These are phyloP conservation scores for Mycena olivaceomarginata DNA, from an alignment of 768 basidiomycete species.

Conservation along the genomic window DNA sequence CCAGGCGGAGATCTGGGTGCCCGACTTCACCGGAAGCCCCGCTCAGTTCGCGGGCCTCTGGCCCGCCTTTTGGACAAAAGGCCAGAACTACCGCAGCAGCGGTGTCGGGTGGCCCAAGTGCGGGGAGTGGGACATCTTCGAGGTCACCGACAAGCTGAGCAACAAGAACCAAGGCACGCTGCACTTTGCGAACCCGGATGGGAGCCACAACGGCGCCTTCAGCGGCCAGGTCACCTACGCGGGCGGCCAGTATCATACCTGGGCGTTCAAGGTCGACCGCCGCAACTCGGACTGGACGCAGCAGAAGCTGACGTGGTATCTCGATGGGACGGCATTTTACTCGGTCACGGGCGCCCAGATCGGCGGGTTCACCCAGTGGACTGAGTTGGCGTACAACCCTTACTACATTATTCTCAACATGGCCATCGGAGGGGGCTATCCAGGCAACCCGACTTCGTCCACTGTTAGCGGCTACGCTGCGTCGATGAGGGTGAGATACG, in stretches of 20 bases:
- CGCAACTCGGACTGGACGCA: slow-evolving; percentile 29
- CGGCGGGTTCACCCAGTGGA: not conserved
- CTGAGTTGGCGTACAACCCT: not conserved
- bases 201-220: not conserved
- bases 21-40: slow-evolving; percentile 5
- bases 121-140: slow-evolving; percentile 17
- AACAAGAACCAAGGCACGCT: slow-evolving; percentile 7
- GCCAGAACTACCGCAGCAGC: not conserved
- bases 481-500: slow-evolving; percentile 27
- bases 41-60: slow-evolving; percentile 3
- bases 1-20: slow-evolving; percentile 10
- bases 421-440: slow-evolving; percentile 29
- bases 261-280: slow-evolving; percentile 32
- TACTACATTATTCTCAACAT: slow-evolving; percentile 19
- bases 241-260: slow-evolving; percentile 26
- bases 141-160: not conserved
- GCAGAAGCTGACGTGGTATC: slow-evolving; percentile 26
- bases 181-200: not conserved
- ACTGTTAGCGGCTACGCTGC: slow-evolving; percentile 13
- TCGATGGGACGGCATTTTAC: slow-evolving; percentile 22
- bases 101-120: not conserved
- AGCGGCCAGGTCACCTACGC: not conserved
- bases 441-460: slow-evolving; percentile 15
- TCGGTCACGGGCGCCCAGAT: slow-evolving; percentile 15
- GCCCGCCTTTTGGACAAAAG: slow-evolving; percentile 13